These are phyloP conservation scores for Globisporangium okanoganense DNA, from an alignment of 352 stramenopile species.

Conservation along the genomic window DNA sequence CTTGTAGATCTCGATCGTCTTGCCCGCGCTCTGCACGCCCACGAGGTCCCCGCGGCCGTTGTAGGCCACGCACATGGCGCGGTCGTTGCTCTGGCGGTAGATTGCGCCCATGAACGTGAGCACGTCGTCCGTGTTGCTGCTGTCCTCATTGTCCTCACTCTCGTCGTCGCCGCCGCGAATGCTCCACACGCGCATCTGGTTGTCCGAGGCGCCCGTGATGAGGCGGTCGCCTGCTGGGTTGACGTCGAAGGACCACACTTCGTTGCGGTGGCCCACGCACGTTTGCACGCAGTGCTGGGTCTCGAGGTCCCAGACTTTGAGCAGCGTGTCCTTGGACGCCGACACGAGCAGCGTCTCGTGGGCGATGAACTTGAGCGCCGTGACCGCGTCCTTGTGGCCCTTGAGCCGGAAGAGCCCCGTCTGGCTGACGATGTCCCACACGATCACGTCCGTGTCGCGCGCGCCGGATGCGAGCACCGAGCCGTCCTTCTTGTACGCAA, in stretches of 20 bases:
- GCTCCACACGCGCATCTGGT: constrained; percentile 76
- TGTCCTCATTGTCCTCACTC: constrained; percentile 15
- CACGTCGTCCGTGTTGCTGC: constrained; percentile 25
- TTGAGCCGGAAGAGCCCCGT: constrained; percentile 87
- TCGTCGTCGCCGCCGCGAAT: constrained; percentile 23
- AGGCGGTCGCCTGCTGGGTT: constrained; percentile 58
- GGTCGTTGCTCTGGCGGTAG: constrained; percentile 73
- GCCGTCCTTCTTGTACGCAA: constrained; percentile 77
- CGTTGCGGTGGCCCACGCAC: constrained; percentile 89
- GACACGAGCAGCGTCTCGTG: constrained; percentile 65
- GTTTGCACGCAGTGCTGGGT: constrained; percentile 94
- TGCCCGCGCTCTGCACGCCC: constrained; percentile 77
- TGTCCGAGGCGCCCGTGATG: constrained; percentile 78
- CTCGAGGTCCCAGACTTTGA: constrained; percentile 95
- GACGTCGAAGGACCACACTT: constrained; percentile 90
- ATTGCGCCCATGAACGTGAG: constrained; percentile 71
- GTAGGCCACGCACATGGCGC: constrained; percentile 61
- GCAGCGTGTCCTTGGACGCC: constrained; percentile 90
- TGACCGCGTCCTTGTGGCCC: constrained; percentile 93
- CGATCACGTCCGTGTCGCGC: constrained; percentile 91
- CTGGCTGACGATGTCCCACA: constrained; percentile 93
- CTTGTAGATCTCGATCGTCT: constrained; percentile 91
- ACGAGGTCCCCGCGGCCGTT: constrained; percentile 57
- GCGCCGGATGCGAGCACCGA: constrained; percentile 82
- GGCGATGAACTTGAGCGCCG: constrained; percentile 82